Evolutionary conservation across 768 basidiomycete species (phyloP), one percentile per base, ranked within the genome.

Genomic region (Lentinus tigrinus): DNA sequence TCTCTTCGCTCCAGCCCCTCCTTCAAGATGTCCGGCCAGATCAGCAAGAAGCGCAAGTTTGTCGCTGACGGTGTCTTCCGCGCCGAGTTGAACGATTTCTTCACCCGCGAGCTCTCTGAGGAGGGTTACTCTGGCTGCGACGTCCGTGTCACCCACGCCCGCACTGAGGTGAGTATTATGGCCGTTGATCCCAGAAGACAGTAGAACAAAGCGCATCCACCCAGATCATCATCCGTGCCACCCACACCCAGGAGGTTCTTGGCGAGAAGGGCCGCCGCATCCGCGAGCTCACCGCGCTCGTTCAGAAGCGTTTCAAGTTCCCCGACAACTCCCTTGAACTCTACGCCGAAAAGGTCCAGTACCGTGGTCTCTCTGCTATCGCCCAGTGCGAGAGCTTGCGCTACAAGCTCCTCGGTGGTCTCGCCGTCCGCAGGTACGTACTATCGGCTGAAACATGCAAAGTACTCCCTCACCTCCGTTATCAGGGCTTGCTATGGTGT

Each of bases 41-140:
- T 97, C 82, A 93, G 91, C 83, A 97, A 98, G 81, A 96, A 95
- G 83, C 88, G 94, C 82, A 98, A 95, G 85, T 95, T 96, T 70
- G 91, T 96, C 70, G 94, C 95, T 56, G 95, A 97, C 73, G 95
- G 95, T 87, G 95, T 98, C 56, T 96, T 95, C 85, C 94, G 93
- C 74, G 97, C 97, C 66, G 97, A 99, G 79, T 85, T 99, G 75
- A 93, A 93, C 73, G 97, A 99, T 78, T 98, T 99, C 85, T 97
- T 98, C 77, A 93, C 87, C 59, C 88, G 95, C 67, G 96, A 98
- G 78, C 91, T 98, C 69, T 92, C 97, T 54, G 95, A 95, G 78
- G 97, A 99, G 78, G 96, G 96, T 67, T 99, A 98, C 85, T 98
- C 97, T 78, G 97, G 97, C 54, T 99, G 97, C 76, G 97, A 99